Evolutionary conservation across 768 basidiomycete genomes (phyloP).

Genomic region (Kwoniella heveanensis): DNA sequence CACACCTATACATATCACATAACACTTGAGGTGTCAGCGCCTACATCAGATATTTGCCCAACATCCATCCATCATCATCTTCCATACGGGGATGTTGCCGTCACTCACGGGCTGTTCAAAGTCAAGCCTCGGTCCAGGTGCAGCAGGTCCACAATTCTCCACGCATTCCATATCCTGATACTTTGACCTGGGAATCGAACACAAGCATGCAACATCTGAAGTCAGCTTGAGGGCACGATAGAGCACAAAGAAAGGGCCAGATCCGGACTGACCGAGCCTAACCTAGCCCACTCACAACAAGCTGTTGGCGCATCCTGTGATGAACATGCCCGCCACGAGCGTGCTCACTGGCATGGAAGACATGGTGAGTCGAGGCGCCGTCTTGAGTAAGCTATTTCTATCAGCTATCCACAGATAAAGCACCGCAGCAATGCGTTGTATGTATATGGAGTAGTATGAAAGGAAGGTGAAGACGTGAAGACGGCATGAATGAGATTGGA

Average conservation of each 20-base stretch:
- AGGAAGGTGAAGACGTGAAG: background rate
- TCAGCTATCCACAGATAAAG: too few species aligned
- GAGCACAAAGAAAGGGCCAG: background rate
- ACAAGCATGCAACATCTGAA: slow-evolving; percentile 58
- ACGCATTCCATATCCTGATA: slow-evolving; percentile 92
- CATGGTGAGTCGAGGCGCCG: slow-evolving; percentile 18
- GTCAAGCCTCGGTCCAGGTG: slow-evolving; percentile 66
- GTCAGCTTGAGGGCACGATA: background rate
- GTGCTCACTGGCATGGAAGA: slow-evolving; percentile 58
- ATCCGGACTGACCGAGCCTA: too few species aligned
- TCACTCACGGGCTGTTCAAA: slow-evolving; percentile 94
- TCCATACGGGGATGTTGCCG: slow-evolving; percentile 29
- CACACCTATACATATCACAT: slow-evolving; percentile 41
- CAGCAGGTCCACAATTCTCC: slow-evolving; percentile 76
- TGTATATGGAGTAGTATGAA: background rate
- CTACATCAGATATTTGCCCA: background rate
- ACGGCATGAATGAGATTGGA: background rate
- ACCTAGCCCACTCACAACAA: slow-evolving; percentile 37
- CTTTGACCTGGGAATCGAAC: slow-evolving; percentile 34
- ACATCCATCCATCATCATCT: slow-evolving; percentile 11
- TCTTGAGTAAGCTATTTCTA: too few species aligned
- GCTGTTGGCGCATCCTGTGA: slow-evolving; percentile 60
- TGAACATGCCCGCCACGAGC: slow-evolving; percentile 88
- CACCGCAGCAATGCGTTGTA: background rate
- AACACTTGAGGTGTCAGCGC: background rate